phyloP scores from a whole-genome alignment of 139 green algal genomes.

The Zygnema cylindricum region DNA sequence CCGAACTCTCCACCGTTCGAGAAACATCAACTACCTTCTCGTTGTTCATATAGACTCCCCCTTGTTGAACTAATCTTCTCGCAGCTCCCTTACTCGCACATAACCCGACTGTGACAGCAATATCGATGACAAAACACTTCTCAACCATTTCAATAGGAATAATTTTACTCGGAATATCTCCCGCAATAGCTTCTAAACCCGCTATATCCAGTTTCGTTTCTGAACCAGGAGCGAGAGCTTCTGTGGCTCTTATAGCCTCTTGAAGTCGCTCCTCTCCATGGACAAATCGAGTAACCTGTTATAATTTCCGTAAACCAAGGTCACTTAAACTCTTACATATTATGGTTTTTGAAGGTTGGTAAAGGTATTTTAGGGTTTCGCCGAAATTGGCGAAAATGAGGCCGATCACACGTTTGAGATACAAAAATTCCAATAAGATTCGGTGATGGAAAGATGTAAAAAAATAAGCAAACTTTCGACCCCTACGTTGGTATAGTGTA shows the following conservation, averaged over 20 bases:
- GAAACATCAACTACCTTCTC: constrained; percentile 69
- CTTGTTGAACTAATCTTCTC: constrained; percentile 73
- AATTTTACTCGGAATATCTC: constrained; percentile 72
- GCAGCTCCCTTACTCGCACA: constrained; percentile 86
- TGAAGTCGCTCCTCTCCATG: constrained; percentile 89
- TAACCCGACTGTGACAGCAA: constrained; percentile 83
- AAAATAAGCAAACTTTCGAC: too few species aligned
- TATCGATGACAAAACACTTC: constrained; percentile 74
- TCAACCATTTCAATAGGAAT: constrained; percentile 71
- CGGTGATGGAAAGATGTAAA: too few species aligned
- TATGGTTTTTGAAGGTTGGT: too few species aligned
- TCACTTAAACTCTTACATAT: too few species aligned
- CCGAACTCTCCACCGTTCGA: constrained; percentile 40
- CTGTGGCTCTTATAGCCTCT: constrained; percentile 85
- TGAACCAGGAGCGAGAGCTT: constrained; percentile 79
- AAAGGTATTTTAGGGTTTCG: too few species aligned
- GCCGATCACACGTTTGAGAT: too few species aligned
- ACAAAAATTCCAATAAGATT: too few species aligned
- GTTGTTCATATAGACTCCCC: constrained; percentile 95
- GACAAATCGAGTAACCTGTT: constrained; percentile 85
- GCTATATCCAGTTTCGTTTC: constrained; percentile 79
- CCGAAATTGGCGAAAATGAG: too few species aligned
- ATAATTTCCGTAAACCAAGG: too few species aligned
- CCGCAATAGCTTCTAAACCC: constrained; percentile 41
- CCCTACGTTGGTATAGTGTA: too few species aligned